Evolutionary conservation across 352 stramenopile genomes (phyloP).

Genomic region (Phytophthora europaea): DNA sequence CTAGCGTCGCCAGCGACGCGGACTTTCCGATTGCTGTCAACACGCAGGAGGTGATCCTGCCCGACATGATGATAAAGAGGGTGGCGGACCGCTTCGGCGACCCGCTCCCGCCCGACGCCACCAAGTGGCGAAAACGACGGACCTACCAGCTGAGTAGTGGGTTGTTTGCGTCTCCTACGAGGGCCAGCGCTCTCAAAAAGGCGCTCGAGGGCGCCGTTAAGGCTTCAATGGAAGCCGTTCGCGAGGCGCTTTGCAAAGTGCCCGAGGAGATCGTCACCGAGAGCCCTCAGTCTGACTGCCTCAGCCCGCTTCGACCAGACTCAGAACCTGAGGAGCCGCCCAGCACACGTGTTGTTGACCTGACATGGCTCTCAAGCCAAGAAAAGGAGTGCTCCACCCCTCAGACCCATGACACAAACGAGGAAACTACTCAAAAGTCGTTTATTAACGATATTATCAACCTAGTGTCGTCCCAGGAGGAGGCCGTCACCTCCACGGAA

Average conservation of each 20-base stretch:
- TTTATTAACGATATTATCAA: no score
- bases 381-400: no score
- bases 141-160: neutral
- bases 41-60: neutral
- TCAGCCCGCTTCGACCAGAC: no score
- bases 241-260: neutral
- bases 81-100: neutral
- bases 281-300: neutral
- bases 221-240: neutral
- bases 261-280: neutral
- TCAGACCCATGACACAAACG: no score
- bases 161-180: neutral
- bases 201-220: neutral
- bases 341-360: no score
- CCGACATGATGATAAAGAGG: constrained; percentile 4
- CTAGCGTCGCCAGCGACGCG: neutral
- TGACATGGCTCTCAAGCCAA: no score
- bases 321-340: no score
- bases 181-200: neutral
- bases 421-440: no score
- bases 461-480: no score
- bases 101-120: neutral
- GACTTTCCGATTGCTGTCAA: constrained; percentile 1
- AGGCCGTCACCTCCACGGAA: no score
- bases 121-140: neutral